phyloP scores from a whole-genome alignment of 2,329 filamentous ascomycete genomes.

The Domatiomyces catenatus region DNA sequence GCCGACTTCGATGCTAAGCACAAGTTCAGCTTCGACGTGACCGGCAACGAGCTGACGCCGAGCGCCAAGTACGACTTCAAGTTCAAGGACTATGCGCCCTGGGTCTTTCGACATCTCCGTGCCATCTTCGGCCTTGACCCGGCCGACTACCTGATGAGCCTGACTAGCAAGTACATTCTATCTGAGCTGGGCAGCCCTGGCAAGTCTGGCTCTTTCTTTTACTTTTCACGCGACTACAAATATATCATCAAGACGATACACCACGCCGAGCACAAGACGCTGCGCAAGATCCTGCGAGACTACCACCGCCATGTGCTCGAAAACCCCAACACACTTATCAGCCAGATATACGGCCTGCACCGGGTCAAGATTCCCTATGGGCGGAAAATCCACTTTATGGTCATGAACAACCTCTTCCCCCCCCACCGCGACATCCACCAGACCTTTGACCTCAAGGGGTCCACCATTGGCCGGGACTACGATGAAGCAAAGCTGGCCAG shows the following conservation, averaged over 20 bases:
- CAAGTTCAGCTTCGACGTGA: constrained; percentile 98
- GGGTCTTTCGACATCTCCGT: constrained; percentile 91
- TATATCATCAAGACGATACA: constrained; percentile 99
- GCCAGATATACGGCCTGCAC: constrained; percentile 94
- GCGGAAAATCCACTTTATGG: constrained; percentile 96
- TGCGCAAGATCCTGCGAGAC: constrained; percentile 47
- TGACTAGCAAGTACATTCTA: constrained; percentile 96
- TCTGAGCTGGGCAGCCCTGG: constrained; percentile 93
- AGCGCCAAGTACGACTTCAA: constrained; percentile 99
- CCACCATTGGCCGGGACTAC: constrained; percentile 83
- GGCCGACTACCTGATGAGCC: constrained; percentile 92
- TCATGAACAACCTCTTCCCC: constrained; percentile 99
- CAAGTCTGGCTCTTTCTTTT: constrained; percentile 98
- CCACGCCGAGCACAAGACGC: constrained; percentile 54
- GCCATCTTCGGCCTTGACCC: constrained; percentile 81
- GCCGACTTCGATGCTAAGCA: constrained; percentile 87
- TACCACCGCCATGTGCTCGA: constrained; percentile 87
- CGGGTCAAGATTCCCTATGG: constrained; percentile 97
- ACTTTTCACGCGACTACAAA: constrained; percentile 98
- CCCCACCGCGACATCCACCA: constrained; percentile 94
- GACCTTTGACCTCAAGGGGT: constrained; percentile 94
- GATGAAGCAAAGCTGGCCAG: constrained; percentile 71
- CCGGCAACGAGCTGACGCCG: constrained; percentile 90
- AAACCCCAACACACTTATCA: constrained; percentile 92
- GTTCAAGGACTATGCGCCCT: constrained; percentile 99